Conservation (phyloP, 192 early-diverging fungal species). For the Backusella psychrophila region DNA sequence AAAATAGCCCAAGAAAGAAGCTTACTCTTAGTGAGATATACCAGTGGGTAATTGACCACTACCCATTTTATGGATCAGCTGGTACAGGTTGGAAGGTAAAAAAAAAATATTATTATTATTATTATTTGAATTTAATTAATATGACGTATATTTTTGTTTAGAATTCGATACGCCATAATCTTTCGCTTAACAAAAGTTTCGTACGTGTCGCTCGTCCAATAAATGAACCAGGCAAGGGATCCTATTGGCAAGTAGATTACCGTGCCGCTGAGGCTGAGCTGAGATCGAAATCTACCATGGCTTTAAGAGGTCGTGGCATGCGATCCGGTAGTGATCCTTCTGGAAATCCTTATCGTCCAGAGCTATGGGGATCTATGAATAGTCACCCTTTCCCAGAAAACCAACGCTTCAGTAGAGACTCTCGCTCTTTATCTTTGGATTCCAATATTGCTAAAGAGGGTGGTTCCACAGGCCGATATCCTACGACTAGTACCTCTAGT, state of each 20-base stretch:
- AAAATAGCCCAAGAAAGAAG: slow-evolving; percentile 52
- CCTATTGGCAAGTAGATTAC: slow-evolving; percentile 78
- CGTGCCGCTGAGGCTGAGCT: slow-evolving; percentile 35
- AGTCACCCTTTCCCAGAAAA: neutral
- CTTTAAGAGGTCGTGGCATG: neutral
- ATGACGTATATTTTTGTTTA: slow-evolving; percentile 31
- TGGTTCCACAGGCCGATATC: neutral
- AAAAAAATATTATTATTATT: neutral
- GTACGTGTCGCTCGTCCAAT: slow-evolving; percentile 71
- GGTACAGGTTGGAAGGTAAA: slow-evolving; percentile 56
- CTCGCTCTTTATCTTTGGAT: slow-evolving; percentile 7
- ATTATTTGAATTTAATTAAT: neutral
- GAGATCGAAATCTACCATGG: slow-evolving; percentile 15
- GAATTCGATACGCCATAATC: slow-evolving; percentile 87
- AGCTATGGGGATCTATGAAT: neutral
- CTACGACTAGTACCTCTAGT: neutral
- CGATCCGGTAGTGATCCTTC: slow-evolving; percentile 11
- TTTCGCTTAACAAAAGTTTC: slow-evolving; percentile 80
- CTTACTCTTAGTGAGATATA: slow-evolving; percentile 84
- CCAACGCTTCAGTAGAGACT: slow-evolving; percentile 5
- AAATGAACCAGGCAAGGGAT: slow-evolving; percentile 86
- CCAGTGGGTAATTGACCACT: slow-evolving; percentile 67
- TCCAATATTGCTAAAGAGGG: slow-evolving; percentile 4
- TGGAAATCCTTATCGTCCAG: slow-evolving; percentile 13
- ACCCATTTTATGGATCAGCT: slow-evolving; percentile 72